Evolutionary conservation across 2,329 filamentous ascomycete genomes (phyloP).

Genomic region (Bipolaris bicolor): DNA sequence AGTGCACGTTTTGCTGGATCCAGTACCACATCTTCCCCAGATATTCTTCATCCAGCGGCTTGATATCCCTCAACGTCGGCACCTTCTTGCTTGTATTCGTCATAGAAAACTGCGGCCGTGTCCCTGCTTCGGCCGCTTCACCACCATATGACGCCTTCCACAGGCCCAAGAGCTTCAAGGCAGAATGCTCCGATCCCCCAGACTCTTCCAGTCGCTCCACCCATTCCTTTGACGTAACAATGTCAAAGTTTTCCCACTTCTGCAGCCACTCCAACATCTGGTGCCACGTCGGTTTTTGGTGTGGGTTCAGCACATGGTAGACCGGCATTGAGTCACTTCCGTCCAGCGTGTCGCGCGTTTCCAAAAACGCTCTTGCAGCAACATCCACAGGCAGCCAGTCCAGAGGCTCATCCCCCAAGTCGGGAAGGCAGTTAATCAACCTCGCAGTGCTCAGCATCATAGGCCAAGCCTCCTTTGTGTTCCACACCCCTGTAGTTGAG

Average conservation of each 20-base stretch:
- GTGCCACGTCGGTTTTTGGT: constrained; percentile 52
- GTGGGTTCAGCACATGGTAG: constrained; percentile 59
- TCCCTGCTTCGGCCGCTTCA: constrained; percentile 4
- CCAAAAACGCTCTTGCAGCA: constrained; percentile 57
- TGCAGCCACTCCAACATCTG: constrained; percentile 56
- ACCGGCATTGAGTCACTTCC: constrained; percentile 37
- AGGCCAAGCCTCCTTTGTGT: constrained; percentile 45
- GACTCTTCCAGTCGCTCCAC: constrained; percentile 48
- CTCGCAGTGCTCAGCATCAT: constrained; percentile 44
- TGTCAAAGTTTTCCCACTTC: constrained; percentile 47
- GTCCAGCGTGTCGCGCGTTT: constrained; percentile 38
- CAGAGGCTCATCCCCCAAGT: constrained; percentile 35
- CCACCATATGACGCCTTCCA: constrained; percentile 56
- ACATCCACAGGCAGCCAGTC: constrained; percentile 46
- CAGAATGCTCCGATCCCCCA: constrained; percentile 50
- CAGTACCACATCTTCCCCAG: constrained; percentile 54
- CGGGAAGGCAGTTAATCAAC: constrained; percentile 39
- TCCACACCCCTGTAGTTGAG: constrained; percentile 36
- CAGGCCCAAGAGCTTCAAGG: constrained; percentile 55
- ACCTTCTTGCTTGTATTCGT: constrained; percentile 42
- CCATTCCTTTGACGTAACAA: constrained; percentile 53
- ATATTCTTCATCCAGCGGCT: constrained; percentile 53
- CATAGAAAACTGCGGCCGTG: constrained; percentile 44
- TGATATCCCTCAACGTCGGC: constrained; percentile 44
- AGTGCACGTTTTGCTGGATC: constrained; percentile 32